Percentiles rank a stretch among this genome's conserved stretches.
Evolutionary conservation across 1,139 yeast species (phyloP).

Genomic region (Candida frijolesensis): DNA sequence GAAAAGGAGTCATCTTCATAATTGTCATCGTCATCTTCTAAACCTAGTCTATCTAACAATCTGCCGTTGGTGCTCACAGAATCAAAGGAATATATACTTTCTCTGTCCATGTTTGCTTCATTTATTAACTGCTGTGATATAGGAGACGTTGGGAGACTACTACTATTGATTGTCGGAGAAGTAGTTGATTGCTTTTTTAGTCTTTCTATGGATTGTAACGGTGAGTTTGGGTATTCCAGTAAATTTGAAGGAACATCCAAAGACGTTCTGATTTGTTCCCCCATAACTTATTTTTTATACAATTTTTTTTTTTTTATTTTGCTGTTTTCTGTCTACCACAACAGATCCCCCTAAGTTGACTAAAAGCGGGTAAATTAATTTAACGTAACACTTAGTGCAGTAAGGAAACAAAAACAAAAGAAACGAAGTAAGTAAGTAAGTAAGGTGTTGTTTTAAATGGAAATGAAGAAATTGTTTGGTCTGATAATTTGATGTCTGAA

Average conservation of each 20-base stretch:
- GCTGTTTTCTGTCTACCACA: background rate
- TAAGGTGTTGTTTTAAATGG: background rate
- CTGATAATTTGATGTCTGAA: background rate
- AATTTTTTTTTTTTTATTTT: background rate
- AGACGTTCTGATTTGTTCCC: background rate
- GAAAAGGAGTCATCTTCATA: conserved; percentile 8
- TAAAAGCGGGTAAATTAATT: too few relatives aligned
- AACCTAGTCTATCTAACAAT: conserved; percentile 41
- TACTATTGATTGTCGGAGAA: background rate
- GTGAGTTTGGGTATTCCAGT: background rate
- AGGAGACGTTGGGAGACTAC: background rate
- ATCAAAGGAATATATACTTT: conserved; percentile 43
- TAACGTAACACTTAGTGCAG: background rate
- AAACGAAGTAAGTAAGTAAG: background rate
- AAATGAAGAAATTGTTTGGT: background rate
- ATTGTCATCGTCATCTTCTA: conserved; percentile 27
- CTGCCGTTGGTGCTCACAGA: conserved; percentile 48
- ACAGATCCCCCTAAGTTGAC: background rate
- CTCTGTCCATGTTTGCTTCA: conserved; percentile 13
- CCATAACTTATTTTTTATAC: background rate
- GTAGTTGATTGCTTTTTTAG: background rate
- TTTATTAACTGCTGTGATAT: conserved; percentile 5
- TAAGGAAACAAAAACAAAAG: background rate
- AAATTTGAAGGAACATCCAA: background rate
- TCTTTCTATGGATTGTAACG: background rate